These are phyloP conservation scores for Pseudogymnoascus sp. DNA, from an alignment of 2,329 filamentous ascomycete genomes.

Conservation along the genomic window DNA sequence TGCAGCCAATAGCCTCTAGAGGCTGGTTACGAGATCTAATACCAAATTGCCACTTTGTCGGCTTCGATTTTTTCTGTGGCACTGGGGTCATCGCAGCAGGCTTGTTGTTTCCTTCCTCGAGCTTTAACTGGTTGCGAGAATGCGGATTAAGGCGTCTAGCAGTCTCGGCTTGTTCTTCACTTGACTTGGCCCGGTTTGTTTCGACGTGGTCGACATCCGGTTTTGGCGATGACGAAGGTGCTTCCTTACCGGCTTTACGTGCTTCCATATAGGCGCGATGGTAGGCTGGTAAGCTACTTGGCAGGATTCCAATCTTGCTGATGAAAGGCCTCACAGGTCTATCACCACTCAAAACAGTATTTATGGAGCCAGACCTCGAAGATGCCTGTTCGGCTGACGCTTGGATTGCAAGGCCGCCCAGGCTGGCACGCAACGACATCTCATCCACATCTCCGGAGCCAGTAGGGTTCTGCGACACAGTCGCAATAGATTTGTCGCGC, in stretches of 20 bases:
- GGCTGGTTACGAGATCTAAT: conserved; percentile 92
- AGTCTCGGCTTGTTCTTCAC: conserved; percentile 75
- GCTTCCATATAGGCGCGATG: conserved; percentile 87
- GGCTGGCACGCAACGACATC: neutral
- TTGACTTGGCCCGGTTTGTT: conserved; percentile 39
- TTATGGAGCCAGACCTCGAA: conserved; percentile 19
- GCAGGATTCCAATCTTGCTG: conserved; percentile 85
- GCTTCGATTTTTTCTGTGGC: conserved; percentile 64
- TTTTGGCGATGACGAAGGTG: conserved; percentile 42
- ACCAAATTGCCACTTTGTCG: conserved; percentile 94
- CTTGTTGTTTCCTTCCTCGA: conserved; percentile 56
- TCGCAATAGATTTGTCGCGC: conserved; percentile 4
- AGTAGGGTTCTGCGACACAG: neutral
- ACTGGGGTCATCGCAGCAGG: conserved; percentile 59
- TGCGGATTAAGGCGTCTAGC: conserved; percentile 79
- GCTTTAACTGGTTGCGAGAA: conserved; percentile 60
- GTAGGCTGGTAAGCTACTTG: conserved; percentile 83
- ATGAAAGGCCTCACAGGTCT: conserved; percentile 32
- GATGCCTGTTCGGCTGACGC: neutral
- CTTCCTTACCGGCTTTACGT: conserved; percentile 46
- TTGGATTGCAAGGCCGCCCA: neutral
- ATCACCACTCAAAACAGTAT: conserved; percentile 24
- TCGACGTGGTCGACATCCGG: conserved; percentile 35
- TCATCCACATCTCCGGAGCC: neutral
- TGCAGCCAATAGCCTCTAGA: conserved; percentile 87